Percentiles rank a stretch among this genome's conserved stretches.
Evolutionary conservation across 148 eudicot species (phyloP).

Genomic region (Simmondsia chinensis): DNA sequence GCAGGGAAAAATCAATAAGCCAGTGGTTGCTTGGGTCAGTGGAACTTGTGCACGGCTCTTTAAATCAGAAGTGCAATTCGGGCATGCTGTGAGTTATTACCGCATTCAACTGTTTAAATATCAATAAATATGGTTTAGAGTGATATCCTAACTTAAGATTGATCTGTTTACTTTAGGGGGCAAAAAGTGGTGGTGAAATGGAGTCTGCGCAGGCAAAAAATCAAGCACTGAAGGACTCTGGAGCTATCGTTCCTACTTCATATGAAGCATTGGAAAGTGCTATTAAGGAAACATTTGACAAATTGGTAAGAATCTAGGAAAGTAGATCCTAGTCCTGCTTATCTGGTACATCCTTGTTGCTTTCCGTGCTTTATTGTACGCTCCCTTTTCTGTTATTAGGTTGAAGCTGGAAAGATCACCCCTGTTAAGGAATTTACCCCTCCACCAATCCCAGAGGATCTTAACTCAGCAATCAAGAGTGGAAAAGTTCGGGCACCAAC

Average conservation of each 20-base stretch:
- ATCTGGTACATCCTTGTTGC: background rate
- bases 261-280: constrained; percentile 78
- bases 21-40: constrained; percentile 98
- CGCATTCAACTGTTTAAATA: background rate
- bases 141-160: background rate
- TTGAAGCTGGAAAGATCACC: constrained; percentile 59
- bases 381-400: constrained; percentile 22
- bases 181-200: constrained; percentile 95
- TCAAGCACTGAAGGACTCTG: constrained; percentile 87
- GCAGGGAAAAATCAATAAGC: constrained; percentile 88
- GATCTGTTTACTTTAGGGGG: constrained; percentile 45
- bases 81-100: constrained; percentile 76
- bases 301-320: constrained; percentile 56
- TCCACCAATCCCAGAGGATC: constrained; percentile 98
- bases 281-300: constrained; percentile 74
- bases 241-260: constrained; percentile 92
- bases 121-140: background rate
- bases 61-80: constrained; percentile 99
- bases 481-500: constrained; percentile 99
- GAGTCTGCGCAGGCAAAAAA: constrained; percentile 98
- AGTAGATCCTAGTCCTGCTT: no score
- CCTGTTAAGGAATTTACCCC: constrained; percentile 84
- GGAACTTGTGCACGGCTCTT: constrained; percentile 97
- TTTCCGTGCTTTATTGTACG: background rate
- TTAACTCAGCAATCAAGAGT: constrained; percentile 77